phyloP scores from a whole-genome alignment of 2,329 filamentous ascomycete species.

The Aspergillus ochraceus region DNA sequence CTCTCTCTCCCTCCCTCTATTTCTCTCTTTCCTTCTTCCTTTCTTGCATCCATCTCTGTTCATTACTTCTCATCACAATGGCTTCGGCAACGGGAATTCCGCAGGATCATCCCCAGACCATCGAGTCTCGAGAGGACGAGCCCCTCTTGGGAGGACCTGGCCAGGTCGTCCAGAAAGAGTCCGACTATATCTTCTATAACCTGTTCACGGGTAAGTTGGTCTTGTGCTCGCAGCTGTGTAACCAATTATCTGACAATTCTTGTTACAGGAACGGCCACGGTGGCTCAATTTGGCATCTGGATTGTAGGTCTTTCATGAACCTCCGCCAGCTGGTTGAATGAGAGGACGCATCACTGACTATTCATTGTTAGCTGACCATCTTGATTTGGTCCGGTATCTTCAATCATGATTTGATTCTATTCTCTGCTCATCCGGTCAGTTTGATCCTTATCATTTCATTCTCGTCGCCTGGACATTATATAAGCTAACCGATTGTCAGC shows the following conservation, averaged over 20 bases:
- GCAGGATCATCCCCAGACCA: conserved; percentile 47
- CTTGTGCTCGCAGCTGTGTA: background rate
- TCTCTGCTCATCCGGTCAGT: conserved; percentile 82
- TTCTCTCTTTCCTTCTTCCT: background rate
- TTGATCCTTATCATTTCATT: conserved; percentile 38
- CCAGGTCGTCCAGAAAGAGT: conserved; percentile 69
- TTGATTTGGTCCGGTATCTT: conserved; percentile 80
- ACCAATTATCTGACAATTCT: background rate
- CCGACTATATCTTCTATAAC: conserved; percentile 66
- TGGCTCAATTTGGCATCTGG: conserved; percentile 77
- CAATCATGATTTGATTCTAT: conserved; percentile 69
- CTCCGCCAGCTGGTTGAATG: background rate
- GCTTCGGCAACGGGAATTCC: conserved; percentile 69
- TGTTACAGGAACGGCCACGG: conserved; percentile 70
- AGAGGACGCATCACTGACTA: background rate
- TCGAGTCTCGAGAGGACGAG: conserved; percentile 58
- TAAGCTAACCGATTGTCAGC: conserved; percentile 28
- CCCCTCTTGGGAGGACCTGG: conserved; percentile 71
- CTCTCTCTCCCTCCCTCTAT: background rate
- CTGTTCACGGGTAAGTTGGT: conserved; percentile 66
- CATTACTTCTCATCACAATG: conserved; percentile 48
- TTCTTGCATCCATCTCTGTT: background rate
- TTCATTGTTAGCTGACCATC: conserved; percentile 57
- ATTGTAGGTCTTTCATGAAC: conserved; percentile 51
- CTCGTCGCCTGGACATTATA: background rate